phyloP scores from a whole-genome alignment of 176 grass and related monocot genomes.

The Eragrostis curvula region DNA sequence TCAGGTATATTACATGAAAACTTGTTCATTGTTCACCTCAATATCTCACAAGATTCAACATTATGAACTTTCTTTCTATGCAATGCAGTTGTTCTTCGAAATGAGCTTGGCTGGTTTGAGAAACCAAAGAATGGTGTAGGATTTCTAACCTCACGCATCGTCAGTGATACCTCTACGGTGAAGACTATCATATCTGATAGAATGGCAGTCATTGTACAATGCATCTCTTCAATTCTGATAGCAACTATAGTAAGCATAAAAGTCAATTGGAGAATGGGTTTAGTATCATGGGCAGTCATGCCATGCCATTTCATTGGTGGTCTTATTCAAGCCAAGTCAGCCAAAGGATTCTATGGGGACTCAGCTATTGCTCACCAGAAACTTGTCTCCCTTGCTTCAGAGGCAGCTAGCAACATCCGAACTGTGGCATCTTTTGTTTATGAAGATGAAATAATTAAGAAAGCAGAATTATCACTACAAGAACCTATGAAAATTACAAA shows the following conservation, averaged over 20 bases:
- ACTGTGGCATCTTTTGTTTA: slow-evolving; percentile 70
- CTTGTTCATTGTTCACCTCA: slow-evolving; percentile 3
- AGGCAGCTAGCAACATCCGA: slow-evolving; percentile 67
- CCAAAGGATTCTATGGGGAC: slow-evolving; percentile 65
- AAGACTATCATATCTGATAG: slow-evolving; percentile 71
- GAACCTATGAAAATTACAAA: slow-evolving; percentile 52
- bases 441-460: slow-evolving; percentile 62
- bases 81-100: slow-evolving; percentile 59
- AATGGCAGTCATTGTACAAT: slow-evolving; percentile 71
- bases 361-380: slow-evolving; percentile 43
- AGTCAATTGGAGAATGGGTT: slow-evolving; percentile 70
- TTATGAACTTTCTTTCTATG: slow-evolving; percentile 8
- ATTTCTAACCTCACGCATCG: slow-evolving; percentile 54
- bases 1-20: slow-evolving; percentile 49
- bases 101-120: slow-evolving; percentile 74
- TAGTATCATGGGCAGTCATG: slow-evolving; percentile 70
- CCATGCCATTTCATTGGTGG: slow-evolving; percentile 69
- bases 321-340: slow-evolving; percentile 70
- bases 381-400: slow-evolving; percentile 56
- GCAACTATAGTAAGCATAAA: slow-evolving; percentile 52
- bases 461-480: slow-evolving; percentile 56
- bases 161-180: slow-evolving; percentile 60
- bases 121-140: slow-evolving; percentile 56
- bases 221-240: slow-evolving; percentile 71
- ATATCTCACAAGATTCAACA: neutral